These are phyloP conservation scores for Aspergillus neoniger DNA, from an alignment of 2,329 filamentous ascomycete species.

Conservation along the genomic window DNA sequence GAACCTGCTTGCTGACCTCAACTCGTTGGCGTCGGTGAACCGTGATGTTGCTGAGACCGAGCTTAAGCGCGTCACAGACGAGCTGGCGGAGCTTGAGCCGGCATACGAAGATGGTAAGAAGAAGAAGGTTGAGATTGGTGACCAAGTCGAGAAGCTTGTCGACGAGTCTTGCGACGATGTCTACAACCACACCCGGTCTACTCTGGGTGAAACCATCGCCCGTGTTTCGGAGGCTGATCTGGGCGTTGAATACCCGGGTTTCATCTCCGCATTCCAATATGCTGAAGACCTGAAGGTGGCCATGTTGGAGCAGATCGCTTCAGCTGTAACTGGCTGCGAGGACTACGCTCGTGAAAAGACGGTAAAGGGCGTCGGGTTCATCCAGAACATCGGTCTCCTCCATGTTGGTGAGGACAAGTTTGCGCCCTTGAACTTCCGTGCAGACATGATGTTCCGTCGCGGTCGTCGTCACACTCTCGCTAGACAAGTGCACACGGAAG, in stretches of 20 bases:
- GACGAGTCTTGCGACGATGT: constrained; percentile 83
- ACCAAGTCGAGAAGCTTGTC: constrained; percentile 77
- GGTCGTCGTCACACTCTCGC: constrained; percentile 74
- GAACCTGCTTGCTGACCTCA: constrained; percentile 86
- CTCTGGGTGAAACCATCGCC: constrained; percentile 72
- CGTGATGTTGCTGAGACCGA: constrained; percentile 82
- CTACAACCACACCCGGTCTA: constrained; percentile 77
- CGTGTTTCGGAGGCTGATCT: constrained; percentile 76
- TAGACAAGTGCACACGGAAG: constrained; percentile 81
- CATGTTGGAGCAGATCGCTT: constrained; percentile 85
- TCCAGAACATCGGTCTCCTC: constrained; percentile 83
- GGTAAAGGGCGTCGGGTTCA: constrained; percentile 76
- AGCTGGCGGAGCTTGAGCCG: constrained; percentile 81
- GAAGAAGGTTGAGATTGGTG: constrained; percentile 75
- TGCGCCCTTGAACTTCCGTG: constrained; percentile 79
- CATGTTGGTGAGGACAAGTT: constrained; percentile 84
- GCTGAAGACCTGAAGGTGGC: constrained; percentile 90
- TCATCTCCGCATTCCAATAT: constrained; percentile 84
- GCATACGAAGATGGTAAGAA: constrained; percentile 81
- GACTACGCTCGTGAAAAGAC: constrained; percentile 79
- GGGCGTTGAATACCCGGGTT: constrained; percentile 81
- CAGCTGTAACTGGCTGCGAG: constrained; percentile 77
- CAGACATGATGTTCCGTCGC: constrained; percentile 91
- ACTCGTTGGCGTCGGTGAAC: constrained; percentile 82
- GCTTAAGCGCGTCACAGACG: constrained; percentile 76